Base-by-base conservation (phyloP, 768 basidiomycete species). In the Termitomyces eurrhizus region DNA sequence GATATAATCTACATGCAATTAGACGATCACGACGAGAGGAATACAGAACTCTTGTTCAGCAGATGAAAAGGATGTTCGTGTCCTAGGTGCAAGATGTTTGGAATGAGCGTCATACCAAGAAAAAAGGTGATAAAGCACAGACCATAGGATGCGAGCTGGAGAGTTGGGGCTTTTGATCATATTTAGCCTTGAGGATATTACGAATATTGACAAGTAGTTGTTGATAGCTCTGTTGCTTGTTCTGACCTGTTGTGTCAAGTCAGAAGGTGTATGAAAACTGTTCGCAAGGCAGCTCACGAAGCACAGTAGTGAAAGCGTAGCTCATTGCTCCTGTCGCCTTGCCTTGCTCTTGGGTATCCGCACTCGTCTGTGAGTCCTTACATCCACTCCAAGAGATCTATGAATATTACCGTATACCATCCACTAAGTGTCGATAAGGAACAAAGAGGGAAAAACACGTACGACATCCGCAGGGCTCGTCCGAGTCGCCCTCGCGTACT, bases 361-460 rank as follows among this genome's bases (percentile, higher is more conserved):
- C 90, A 65, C 89, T 91, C n/a, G 89, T 92, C 70, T 92, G 89
- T 16, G 84, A 79, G 69, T 92, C 90, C 63, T 88, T 89, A 71
- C 90, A 90, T 32, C 89, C 90, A 68, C 88, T 89, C 82, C 86
- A 92, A n/a, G 87, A 88, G n/a, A 92, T 88, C 90, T 92, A 57
- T 2, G 12, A 45, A n/a, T 2, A 8, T 37, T 7, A 14, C 52
- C 35, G 14, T 24, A 18, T 60, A 60, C 12, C 37, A 41, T 55
- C 14, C 55, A 37, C 9, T 44, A 4, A 51, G 24, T 2, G 29
- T 24, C 4, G 26, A 14, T 33, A 46, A 11, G 21, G 21, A 56
- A 37, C 6, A 14, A 53, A 4, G 18, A 45, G 1, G 26, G 29
- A 35, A 35, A 61, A 49, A 21, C 18, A 80, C 89, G 62, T 68